Base-by-base conservation (phyloP, 495 filamentous ascomycete species). In the Neurospora sp. region DNA sequence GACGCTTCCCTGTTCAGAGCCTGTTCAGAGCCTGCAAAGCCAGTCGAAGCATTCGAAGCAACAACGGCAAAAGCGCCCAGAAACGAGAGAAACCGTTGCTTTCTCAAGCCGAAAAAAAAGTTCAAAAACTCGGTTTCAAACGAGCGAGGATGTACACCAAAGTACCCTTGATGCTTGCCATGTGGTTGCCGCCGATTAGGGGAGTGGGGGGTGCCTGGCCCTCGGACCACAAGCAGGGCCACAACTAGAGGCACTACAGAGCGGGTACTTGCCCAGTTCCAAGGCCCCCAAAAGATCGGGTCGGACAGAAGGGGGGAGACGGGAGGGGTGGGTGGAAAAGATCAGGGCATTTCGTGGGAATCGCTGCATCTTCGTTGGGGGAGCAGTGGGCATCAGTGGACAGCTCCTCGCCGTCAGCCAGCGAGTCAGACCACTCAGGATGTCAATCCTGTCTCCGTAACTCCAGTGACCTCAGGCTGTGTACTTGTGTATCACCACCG, bases 141-240 rank as follows among this genome's bases (percentile, higher is more conserved):
- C 23, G 12, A 16, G 54, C 54, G 54, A 66, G 54, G 27, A 66
- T 66, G 54, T 66, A 35, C 27, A 66, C 27, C 54, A 66, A 74
- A 71, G 74, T 73, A 84, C 78, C 82, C 81, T 81, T 80, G 81
- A 80, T 81, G 78, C 79, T 83, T 81, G 82, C 83, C 83, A 85
- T 84, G 82, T 85, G 83, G 83, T 83, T 80, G 79, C 77, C 73
- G 79, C 77, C 78, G 82, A 77, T 75, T 74, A 35, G 72, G 73
- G 54, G 70, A 73, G 76, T 76, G 77, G 80, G 78, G 79, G 73
- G 74, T 66, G 54, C 54, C 54, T 66, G 54, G 54, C 54, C 27
- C 73, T 74, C 76, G 71, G 74, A 75, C 74, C 74, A 66, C 54
- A 66, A 66, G 54, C 54, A 66, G 54, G 54, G 27, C 54, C 54